A percentile compares a stretch with the other conserved stretches of the same genome.
These are phyloP conservation scores for Lentinula edodes DNA, from an alignment of 768 basidiomycete genomes.

Conservation along the genomic window DNA sequence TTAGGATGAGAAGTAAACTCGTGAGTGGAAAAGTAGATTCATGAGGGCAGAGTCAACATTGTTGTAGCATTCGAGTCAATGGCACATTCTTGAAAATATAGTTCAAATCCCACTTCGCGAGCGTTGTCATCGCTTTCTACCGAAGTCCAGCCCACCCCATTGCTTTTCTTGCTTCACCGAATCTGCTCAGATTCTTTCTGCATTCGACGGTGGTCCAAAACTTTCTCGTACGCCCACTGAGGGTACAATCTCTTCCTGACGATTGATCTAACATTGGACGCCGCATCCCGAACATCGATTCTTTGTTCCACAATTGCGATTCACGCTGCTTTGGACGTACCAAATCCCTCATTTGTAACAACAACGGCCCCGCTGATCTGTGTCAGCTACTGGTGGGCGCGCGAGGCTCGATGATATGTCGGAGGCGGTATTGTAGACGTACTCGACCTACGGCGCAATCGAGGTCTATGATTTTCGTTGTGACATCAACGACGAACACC, in stretches of 20 bases:
- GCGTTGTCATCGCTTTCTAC: no score
- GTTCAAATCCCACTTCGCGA: no score
- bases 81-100: no score
- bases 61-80: neutral
- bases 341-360: neutral
- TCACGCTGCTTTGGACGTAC: neutral
- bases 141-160: no score
- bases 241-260: neutral
- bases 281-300: neutral
- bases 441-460: neutral
- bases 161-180: no score
- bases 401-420: neutral
- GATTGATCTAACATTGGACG: neutral
- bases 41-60: neutral
- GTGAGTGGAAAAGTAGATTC: neutral
- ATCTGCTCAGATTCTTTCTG: no score
- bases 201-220: neutral
- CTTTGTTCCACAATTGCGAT: neutral
- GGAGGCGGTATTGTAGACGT: neutral
- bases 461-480: neutral
- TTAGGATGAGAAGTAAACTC: slow-evolving; percentile 46
- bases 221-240: neutral
- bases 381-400: neutral
- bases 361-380: neutral
- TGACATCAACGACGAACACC: neutral